Evolutionary conservation across 495 filamentous ascomycete species (phyloP).

Genomic region (Saxispiralis lemnorum): DNA sequence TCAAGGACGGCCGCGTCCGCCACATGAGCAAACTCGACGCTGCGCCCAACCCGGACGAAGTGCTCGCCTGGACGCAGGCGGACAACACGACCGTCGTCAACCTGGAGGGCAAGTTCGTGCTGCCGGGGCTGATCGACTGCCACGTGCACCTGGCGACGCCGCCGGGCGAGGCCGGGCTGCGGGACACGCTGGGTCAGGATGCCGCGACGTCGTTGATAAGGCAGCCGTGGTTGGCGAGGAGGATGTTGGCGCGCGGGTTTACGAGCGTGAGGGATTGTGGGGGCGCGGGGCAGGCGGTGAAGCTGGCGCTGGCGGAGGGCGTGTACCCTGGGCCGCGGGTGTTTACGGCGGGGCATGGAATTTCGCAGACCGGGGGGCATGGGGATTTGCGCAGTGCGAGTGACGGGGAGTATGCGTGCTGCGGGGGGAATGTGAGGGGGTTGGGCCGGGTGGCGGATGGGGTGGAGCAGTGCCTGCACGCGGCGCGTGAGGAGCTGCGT

Average conservation of each 20-base stretch:
- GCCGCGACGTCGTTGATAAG: slow-evolving; percentile 17
- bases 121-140: slow-evolving; percentile 40
- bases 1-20: slow-evolving; percentile 9
- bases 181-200: slow-evolving; percentile 10
- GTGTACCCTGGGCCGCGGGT: slow-evolving; percentile 30
- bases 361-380: slow-evolving; percentile 39
- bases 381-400: slow-evolving; percentile 29
- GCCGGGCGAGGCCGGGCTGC: slow-evolving; percentile 24
- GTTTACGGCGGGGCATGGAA: slow-evolving; percentile 24
- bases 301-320: slow-evolving; percentile 34
- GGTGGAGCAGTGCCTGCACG: slow-evolving; percentile 32
- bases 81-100: slow-evolving; percentile 10
- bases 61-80: slow-evolving; percentile 5
- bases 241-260: slow-evolving; percentile 37
- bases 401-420: slow-evolving; percentile 28
- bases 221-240: slow-evolving; percentile 29
- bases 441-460: slow-evolving; percentile 33
- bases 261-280: slow-evolving; percentile 36
- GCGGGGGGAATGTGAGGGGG: slow-evolving; percentile 24
- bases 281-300: slow-evolving; percentile 32
- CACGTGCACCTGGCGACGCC: slow-evolving; percentile 37
- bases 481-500: slow-evolving; percentile 34
- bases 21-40: slow-evolving; percentile 10
- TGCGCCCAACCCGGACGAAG: slow-evolving; percentile 9
- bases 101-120: slow-evolving; percentile 28